Evolutionary conservation across 208 protist genomes (phyloP).

Genomic region (Spongospora subterranea): DNA sequence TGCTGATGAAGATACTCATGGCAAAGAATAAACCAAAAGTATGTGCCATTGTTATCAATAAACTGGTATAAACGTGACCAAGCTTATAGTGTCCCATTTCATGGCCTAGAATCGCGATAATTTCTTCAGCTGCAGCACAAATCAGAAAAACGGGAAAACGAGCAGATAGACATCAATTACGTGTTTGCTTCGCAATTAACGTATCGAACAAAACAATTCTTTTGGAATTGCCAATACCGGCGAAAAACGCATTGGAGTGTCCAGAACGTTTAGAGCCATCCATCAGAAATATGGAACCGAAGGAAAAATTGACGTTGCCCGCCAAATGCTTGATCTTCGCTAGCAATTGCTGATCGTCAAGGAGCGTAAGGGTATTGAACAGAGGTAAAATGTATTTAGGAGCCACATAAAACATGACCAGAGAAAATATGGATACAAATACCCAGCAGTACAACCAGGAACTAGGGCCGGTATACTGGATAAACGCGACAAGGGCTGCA

Average conservation of each 20-base stretch:
- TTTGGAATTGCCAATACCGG: constrained; percentile 38
- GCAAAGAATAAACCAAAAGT: background rate
- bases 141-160: background rate
- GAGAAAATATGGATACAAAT: background rate
- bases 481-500: background rate
- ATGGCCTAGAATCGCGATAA: constrained; percentile 47
- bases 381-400: constrained; percentile 27
- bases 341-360: background rate
- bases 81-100: constrained; percentile 53
- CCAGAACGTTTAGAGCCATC: constrained; percentile 7
- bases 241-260: constrained; percentile 44
- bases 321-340: constrained; percentile 22
- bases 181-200: background rate
- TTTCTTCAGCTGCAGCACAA: background rate
- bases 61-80: constrained; percentile 19
- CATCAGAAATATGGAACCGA: constrained; percentile 19
- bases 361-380: constrained; percentile 6
- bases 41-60: background rate
- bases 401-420: constrained; percentile 14
- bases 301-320: background rate
- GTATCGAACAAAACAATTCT: constrained; percentile 46
- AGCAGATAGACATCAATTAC: background rate
- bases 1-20: constrained; percentile 40
- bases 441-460: constrained; percentile 32
- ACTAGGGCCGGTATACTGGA: background rate